Base-by-base conservation (phyloP, 108 stramenopile species). In the Epithemia pelagica region DNA sequence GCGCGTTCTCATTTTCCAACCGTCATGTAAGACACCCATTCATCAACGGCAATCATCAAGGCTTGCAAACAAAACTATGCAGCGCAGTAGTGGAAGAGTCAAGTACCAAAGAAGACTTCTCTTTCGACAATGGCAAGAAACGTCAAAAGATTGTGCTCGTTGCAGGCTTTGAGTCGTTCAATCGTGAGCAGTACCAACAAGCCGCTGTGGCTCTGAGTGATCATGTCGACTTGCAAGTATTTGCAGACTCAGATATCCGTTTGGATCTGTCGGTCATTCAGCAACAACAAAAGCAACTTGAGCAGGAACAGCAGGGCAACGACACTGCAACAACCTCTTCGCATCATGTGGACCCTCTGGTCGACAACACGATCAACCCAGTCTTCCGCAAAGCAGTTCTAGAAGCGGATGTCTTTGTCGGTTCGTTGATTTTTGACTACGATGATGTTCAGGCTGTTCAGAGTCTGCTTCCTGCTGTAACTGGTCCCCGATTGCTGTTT, bases 151-250 rank as follows among this genome's bases (percentile, higher is more conserved):
- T 94, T 19, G 88, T 94, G 1, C 75, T 94, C 18, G 83, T 91
- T 20, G 88, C 92, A 1, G 92, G 92, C n/a, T 94, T 94, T 63
- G 92, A 94, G 76, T 87, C 88, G 8, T 94, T 94, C 82, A 94
- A 94, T 65, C 67, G 86, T 23, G 77, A 86, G 33, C 76, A 91
- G 32, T 94, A 94, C 65, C 56, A 72, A 24, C 65, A 82, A 46
- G 92, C 88, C 27, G 82, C 71, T 22, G 57, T 53, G 33, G 59
- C 56, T 29, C 58, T 69, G 5, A n/a, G 71, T 52, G 37, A 46
- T 46, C 37, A 46, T 10, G 54, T 76, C 22, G 25, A 78, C 1
- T 29, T 82, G 27, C 55, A 69, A 61, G 91, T 90, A 10, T 83
- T 78, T 72, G 77, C 85, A 21, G 86, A 89, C 51, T 73, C 77